Percentiles rank a stretch among this genome's conserved stretches.
phyloP scores from a whole-genome alignment of 805 yeast genomes.

The Helenozyma baotianmanensis region DNA sequence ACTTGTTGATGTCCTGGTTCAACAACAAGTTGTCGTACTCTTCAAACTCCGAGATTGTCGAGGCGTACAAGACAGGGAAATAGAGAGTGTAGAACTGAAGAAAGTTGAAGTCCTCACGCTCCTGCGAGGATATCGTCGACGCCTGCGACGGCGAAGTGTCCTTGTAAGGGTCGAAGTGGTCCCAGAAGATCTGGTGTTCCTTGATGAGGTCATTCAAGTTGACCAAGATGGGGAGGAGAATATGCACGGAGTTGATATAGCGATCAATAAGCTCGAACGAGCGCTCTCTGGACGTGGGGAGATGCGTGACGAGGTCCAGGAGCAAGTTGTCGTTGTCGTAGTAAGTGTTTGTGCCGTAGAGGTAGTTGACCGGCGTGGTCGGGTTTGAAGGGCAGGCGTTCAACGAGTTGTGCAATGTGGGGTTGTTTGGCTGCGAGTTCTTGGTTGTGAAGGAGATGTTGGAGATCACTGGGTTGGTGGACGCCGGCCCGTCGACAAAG shows the following conservation, averaged over 20 bases:
- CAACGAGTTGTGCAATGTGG: slow-evolving; percentile 23
- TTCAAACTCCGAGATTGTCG: slow-evolving; percentile 56
- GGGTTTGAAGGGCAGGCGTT: slow-evolving; percentile 31
- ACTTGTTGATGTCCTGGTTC: slow-evolving; percentile 47
- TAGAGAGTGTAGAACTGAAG: slow-evolving; percentile 45
- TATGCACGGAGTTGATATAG: slow-evolving; percentile 50
- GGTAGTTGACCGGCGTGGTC: slow-evolving; percentile 27
- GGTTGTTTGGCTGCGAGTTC: slow-evolving; percentile 14
- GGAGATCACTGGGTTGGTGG: slow-evolving; percentile 2
- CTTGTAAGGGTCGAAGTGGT: slow-evolving; percentile 16
- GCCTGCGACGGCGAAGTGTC: slow-evolving; percentile 7
- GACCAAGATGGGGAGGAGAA: slow-evolving; percentile 47
- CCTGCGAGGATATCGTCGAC: slow-evolving; percentile 6
- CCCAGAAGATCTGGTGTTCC: slow-evolving; percentile 51
- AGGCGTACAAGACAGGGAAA: slow-evolving; percentile 54
- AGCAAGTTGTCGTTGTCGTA: slow-evolving; percentile 31
- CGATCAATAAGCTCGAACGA: slow-evolving; percentile 46
- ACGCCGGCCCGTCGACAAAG: slow-evolving; percentile 14
- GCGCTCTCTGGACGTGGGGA: slow-evolving; percentile 41
- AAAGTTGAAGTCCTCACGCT: slow-evolving; percentile 26
- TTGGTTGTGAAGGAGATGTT: slow-evolving; percentile 1
- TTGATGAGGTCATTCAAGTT: slow-evolving; percentile 41
- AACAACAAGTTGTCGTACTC: slow-evolving; percentile 46
- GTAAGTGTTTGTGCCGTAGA: slow-evolving; percentile 37
- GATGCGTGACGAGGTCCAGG: slow-evolving; percentile 35